Conservation (phyloP, 306 rosid genomes). For the Psophocarpus tetragonolobus region DNA sequence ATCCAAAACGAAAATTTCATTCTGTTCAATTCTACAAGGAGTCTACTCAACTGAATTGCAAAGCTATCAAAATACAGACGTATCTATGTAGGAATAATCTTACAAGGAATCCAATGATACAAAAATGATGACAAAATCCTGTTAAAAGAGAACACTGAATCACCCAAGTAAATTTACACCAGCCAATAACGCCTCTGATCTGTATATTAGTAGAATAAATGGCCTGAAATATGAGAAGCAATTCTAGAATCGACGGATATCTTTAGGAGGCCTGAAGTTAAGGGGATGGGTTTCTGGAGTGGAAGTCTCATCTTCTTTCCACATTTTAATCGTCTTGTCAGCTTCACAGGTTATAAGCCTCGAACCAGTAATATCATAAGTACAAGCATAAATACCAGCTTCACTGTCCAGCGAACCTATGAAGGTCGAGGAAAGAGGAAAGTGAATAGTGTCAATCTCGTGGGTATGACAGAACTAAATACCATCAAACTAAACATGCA, state of each 20-base stretch:
- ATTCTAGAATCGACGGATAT: constrained; percentile 75
- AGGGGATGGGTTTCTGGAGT: constrained; percentile 93
- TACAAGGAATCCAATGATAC: constrained; percentile 2
- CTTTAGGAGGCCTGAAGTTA: constrained; percentile 89
- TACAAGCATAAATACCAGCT: constrained; percentile 87
- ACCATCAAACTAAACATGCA: not conserved
- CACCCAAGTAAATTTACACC: constrained; percentile 24
- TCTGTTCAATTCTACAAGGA: not conserved
- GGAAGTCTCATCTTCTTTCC: constrained; percentile 96
- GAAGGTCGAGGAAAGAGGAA: not conserved
- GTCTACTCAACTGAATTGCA: constrained; percentile 1
- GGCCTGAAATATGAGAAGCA: not conserved
- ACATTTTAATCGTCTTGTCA: constrained; percentile 96
- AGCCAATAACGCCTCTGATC: not conserved
- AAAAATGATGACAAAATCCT: not conserved
- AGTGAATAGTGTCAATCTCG: not conserved
- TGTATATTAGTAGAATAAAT: not conserved
- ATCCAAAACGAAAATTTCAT: not conserved
- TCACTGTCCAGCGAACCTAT: constrained; percentile 96
- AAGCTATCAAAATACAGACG: not conserved
- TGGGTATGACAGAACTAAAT: not conserved
- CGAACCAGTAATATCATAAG: constrained; percentile 80
- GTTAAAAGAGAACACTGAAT: not conserved
- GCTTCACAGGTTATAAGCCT: constrained; percentile 92
- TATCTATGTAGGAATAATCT: not conserved